Conservation (phyloP, 202 grass and related monocot genomes). For the Musa balbisiana region DNA sequence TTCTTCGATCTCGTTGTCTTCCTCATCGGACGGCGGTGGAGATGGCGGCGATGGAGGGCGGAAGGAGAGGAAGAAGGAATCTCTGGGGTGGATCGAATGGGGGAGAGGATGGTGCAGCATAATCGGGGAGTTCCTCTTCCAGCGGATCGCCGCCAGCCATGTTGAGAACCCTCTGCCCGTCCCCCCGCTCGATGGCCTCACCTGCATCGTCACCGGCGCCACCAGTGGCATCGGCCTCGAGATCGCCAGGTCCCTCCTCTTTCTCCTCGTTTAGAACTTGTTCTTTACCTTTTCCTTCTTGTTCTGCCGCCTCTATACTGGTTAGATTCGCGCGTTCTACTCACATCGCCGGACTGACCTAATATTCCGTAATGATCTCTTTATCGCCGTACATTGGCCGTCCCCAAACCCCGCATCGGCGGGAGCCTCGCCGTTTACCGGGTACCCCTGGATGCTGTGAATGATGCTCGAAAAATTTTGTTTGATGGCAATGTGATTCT, state of each 20-base stretch:
- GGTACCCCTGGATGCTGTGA: neutral
- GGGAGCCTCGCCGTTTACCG: too few species aligned
- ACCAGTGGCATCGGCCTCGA: constrained; percentile 93
- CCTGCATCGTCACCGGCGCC: constrained; percentile 66
- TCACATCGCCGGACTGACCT: too few species aligned
- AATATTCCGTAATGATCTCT: too few species aligned
- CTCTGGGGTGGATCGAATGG: constrained; percentile 91
- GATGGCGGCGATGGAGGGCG: constrained; percentile 1
- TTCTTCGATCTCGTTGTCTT: neutral
- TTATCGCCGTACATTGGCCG: too few species aligned
- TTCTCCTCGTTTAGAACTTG: neutral
- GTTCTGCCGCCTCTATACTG: neutral
- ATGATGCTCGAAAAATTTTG: neutral
- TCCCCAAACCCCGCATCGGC: too few species aligned
- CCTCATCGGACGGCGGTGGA: neutral
- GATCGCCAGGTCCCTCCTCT: constrained; percentile 61
- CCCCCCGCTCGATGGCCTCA: constrained; percentile 62
- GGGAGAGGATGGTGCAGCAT: constrained; percentile 50
- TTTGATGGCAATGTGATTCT: neutral
- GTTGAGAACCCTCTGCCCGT: constrained; percentile 71
- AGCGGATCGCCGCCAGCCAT: constrained; percentile 93
- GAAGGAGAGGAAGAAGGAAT: constrained; percentile 44
- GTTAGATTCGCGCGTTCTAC: too few species aligned
- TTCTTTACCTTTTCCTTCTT: too few species aligned
- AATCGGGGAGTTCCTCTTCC: constrained; percentile 84